Conservation (phyloP, 2,329 filamentous ascomycete species). For the Penicillium decumbens region DNA sequence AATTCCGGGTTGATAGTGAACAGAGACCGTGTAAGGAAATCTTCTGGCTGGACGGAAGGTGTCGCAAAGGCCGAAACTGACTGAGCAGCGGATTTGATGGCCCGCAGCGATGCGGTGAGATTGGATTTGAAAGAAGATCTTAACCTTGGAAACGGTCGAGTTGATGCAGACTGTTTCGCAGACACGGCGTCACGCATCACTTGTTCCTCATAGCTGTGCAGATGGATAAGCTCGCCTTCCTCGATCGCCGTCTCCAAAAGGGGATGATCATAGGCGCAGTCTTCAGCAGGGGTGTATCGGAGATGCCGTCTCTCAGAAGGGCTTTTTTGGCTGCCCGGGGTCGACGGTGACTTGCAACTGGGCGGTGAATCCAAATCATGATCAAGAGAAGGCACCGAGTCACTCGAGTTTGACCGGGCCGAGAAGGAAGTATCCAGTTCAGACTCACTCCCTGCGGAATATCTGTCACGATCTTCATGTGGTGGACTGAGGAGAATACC, state of each 20-base stretch:
- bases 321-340: constrained; percentile 37
- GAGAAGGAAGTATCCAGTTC: constrained; percentile 44
- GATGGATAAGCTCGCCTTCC: constrained; percentile 19
- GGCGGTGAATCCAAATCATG: constrained; percentile 48
- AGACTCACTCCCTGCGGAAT: constrained; percentile 39
- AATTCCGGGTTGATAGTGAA: constrained; percentile 55
- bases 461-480: constrained; percentile 45
- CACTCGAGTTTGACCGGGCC: constrained; percentile 52
- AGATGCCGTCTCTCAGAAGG: constrained; percentile 42
- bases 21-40: constrained; percentile 56
- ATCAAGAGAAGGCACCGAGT: constrained; percentile 55
- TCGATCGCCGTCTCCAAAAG: constrained; percentile 43
- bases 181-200: constrained; percentile 9
- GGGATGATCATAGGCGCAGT: constrained; percentile 56
- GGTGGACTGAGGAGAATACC: constrained; percentile 54
- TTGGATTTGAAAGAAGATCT: constrained; percentile 58
- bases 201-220: constrained; percentile 14
- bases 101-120: constrained; percentile 58
- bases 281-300: constrained; percentile 50
- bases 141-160: constrained; percentile 39
- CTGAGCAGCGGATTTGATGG: constrained; percentile 57
- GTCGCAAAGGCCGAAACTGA: constrained; percentile 58
- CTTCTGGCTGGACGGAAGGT: constrained; percentile 51
- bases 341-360: constrained; percentile 43
- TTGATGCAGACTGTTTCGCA: constrained; percentile 24